Conservation (phyloP, 495 filamentous ascomycete species). For the Jackrogersella minutella region DNA sequence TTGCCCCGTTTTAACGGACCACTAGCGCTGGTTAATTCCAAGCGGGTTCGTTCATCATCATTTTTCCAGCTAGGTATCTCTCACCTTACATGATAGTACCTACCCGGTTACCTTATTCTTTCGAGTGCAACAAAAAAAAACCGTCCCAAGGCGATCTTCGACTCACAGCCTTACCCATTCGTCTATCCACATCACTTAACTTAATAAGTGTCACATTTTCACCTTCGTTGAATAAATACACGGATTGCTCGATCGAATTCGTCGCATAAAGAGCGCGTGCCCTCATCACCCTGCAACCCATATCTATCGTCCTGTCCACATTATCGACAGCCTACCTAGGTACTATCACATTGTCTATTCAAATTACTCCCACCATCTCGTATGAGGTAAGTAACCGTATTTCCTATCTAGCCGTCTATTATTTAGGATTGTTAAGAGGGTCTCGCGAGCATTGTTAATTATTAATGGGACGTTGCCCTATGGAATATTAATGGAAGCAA, state of each 20-base stretch:
- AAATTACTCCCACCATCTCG: neutral
- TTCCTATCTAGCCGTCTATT: neutral
- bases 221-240: slow-evolving; percentile 7
- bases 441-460: too few species aligned
- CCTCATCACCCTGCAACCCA: neutral
- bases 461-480: too few species aligned
- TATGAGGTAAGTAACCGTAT: neutral
- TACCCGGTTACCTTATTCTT: too few species aligned
- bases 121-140: slow-evolving; percentile 27
- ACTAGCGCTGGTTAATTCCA: neutral
- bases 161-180: slow-evolving; percentile 26
- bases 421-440: too few species aligned
- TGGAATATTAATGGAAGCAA: neutral
- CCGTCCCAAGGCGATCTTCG: slow-evolving; percentile 24
- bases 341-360: neutral
- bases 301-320: neutral
- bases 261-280: neutral
- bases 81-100: neutral
- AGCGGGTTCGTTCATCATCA: slow-evolving; percentile 1
- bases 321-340: neutral
- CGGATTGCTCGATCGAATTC: slow-evolving; percentile 18
- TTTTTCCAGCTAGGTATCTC: neutral
- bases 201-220: slow-evolving; percentile 15
- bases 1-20: neutral
- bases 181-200: slow-evolving; percentile 8